A percentile compares a stretch with the other conserved stretches of the same genome.
Conservation (phyloP, 2,329 filamentous ascomycete genomes). For the Pseudogymnoascus sp. region DNA sequence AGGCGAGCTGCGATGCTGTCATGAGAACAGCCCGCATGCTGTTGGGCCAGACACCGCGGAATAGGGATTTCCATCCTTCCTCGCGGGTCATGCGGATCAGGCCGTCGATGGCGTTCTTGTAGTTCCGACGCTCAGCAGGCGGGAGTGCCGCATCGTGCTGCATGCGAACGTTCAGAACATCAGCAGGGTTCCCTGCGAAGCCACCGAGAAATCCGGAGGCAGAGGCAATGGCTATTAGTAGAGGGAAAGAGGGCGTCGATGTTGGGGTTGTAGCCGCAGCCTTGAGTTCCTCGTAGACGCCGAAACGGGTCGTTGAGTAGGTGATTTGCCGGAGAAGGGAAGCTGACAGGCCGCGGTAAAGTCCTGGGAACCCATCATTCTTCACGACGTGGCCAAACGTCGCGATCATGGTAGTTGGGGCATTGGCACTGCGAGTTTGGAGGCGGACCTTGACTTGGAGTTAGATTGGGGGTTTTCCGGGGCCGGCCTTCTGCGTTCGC, state of each 20-base stretch:
- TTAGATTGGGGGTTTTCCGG: neutral
- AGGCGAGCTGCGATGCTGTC: slow-evolving; percentile 78
- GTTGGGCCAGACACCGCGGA: slow-evolving; percentile 82
- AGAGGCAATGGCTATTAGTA: slow-evolving; percentile 77
- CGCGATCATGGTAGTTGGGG: slow-evolving; percentile 72
- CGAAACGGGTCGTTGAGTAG: slow-evolving; percentile 94
- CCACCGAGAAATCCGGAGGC: slow-evolving; percentile 83
- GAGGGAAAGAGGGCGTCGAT: slow-evolving; percentile 57
- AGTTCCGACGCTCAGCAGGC: slow-evolving; percentile 68
- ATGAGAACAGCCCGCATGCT: slow-evolving; percentile 75
- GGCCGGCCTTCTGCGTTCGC: slow-evolving; percentile 23
- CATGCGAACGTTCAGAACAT: slow-evolving; percentile 97
- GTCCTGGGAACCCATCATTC: slow-evolving; percentile 66
- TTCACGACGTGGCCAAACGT: slow-evolving; percentile 79
- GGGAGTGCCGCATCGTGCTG: slow-evolving; percentile 84
- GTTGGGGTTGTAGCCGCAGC: slow-evolving; percentile 50
- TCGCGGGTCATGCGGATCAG: slow-evolving; percentile 78
- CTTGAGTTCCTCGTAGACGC: slow-evolving; percentile 93
- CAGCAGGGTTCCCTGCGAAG: slow-evolving; percentile 85
- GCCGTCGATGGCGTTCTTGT: slow-evolving; percentile 82
- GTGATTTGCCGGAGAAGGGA: slow-evolving; percentile 89
- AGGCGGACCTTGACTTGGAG: slow-evolving; percentile 60
- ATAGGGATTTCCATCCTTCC: slow-evolving; percentile 70
- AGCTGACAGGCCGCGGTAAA: slow-evolving; percentile 89
- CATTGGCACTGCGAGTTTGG: slow-evolving; percentile 72